Base-by-base conservation (phyloP, 2,329 filamentous ascomycete genomes). In the Cytospora piceicola region DNA sequence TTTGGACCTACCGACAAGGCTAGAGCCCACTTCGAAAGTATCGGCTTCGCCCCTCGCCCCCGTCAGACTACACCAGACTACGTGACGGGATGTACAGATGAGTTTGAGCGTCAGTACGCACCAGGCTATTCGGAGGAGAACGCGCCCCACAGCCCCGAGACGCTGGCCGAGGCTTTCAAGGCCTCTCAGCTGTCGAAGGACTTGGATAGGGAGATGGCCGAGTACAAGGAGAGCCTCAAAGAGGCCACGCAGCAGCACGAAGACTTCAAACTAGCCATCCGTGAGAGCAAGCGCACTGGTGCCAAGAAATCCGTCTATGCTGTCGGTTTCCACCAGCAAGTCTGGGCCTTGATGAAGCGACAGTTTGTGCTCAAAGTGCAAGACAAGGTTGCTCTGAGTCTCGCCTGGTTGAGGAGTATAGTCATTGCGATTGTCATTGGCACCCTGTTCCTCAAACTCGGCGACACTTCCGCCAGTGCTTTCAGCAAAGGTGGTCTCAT, bases 291-390 rank as follows among this genome's bases (percentile, higher is more conserved):
- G 81, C 88, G 91, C 14, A 88, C 89, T 63, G 85, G 88, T 9
- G 90, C 92, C 0, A 87, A 88, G 72, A 87, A 86, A 65, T 94
- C 91, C 0, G 90, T 94, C 39, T 96, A 96, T 78, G 89, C 88
- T 0, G 90, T 94, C 62, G 92, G 92, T 0, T 95, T 95, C 77
- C 87, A 93, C 69, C 80, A 92, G 1, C 93, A 96, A 75, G 83
- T 95, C 27, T 94, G 89, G 89, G 90, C 91, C 0, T 78, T 95
- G 68, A 91, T 94, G 84, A 90, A 92, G 75, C 87, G 93, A 6
- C 92, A 96, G 75, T 95, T 93, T 75, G 82, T 90, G 60, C 88
- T 96, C 72, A 95, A 95, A 79, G 89, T 92, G 80, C 92, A 96
- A 76, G 92, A 96, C 75, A 90, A 89, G 65, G 90, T 94, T 73